Conservation (phyloP, 2,329 filamentous ascomycete species). For the Pleomassaria siparia region DNA sequence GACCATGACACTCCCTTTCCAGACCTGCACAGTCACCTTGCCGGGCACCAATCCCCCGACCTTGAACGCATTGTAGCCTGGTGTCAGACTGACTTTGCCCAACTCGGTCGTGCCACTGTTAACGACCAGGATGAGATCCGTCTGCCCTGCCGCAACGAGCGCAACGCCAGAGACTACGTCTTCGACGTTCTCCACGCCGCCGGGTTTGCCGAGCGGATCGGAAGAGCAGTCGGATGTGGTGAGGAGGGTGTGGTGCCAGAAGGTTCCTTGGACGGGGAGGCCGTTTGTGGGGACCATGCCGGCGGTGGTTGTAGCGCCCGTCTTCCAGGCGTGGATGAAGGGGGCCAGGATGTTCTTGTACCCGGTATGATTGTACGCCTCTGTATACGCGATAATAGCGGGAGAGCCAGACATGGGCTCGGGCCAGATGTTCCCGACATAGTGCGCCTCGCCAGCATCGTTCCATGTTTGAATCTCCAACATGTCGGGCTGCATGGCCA, state of each 20-base stretch:
- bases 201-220: constrained; percentile 44
- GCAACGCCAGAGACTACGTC: constrained; percentile 29
- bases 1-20: constrained; percentile 24
- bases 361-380: constrained; percentile 38
- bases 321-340: constrained; percentile 44
- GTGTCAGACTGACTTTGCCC: constrained; percentile 9
- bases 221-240: constrained; percentile 41
- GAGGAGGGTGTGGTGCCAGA: constrained; percentile 29
- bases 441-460: constrained; percentile 44
- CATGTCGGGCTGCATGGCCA: constrained; percentile 41
- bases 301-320: constrained; percentile 24
- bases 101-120: constrained; percentile 22
- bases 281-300: constrained; percentile 23
- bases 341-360: constrained; percentile 39
- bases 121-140: constrained; percentile 22
- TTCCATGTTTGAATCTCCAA: constrained; percentile 47
- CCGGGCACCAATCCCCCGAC: constrained; percentile 19
- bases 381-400: constrained; percentile 28
- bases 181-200: constrained; percentile 14
- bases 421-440: constrained; percentile 45
- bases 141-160: constrained; percentile 14
- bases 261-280: constrained; percentile 20
- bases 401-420: constrained; percentile 30
- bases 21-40: constrained; percentile 29
- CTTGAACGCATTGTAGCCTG: constrained; percentile 27